These are phyloP conservation scores for Penicillium cosmopolitanum DNA, from an alignment of 495 filamentous ascomycete species.

Conservation along the genomic window DNA sequence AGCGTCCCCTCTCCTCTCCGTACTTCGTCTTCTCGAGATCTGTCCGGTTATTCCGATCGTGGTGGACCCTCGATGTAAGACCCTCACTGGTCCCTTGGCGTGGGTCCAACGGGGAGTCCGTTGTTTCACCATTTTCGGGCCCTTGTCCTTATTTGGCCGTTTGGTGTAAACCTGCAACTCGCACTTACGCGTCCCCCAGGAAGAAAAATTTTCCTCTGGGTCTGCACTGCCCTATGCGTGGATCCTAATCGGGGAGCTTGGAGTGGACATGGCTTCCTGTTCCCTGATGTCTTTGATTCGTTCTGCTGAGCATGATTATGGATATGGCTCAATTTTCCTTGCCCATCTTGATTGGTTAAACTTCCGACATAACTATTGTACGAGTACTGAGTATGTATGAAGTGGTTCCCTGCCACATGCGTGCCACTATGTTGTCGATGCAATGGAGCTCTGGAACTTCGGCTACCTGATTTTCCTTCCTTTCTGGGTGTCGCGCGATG, in stretches of 20 bases:
- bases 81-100: conserved; percentile 23
- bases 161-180: conserved; percentile 30
- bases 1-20: background rate
- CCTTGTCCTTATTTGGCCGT: conserved; percentile 36
- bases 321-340: too few relatives aligned
- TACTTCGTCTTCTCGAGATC: conserved; percentile 4
- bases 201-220: conserved; percentile 14
- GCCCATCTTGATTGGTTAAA: background rate
- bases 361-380: background rate
- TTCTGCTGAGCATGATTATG: background rate
- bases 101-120: conserved; percentile 12
- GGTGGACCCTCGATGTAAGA: conserved; percentile 25
- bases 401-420: background rate
- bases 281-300: conserved; percentile 8
- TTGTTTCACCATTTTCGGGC: conserved; percentile 45
- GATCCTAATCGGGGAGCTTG: conserved; percentile 1
- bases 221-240: conserved; percentile 8
- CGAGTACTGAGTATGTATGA: too few relatives aligned
- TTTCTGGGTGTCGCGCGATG: background rate
- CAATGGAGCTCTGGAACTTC: conserved; percentile 1
- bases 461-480: background rate
- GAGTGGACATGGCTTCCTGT: conserved; percentile 1
- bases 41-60: conserved; percentile 13
- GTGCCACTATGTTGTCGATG: background rate
- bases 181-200: conserved; percentile 40